These are phyloP conservation scores for Aphanomyces stellatus DNA, from an alignment of 352 stramenopile genomes.

Conservation along the genomic window DNA sequence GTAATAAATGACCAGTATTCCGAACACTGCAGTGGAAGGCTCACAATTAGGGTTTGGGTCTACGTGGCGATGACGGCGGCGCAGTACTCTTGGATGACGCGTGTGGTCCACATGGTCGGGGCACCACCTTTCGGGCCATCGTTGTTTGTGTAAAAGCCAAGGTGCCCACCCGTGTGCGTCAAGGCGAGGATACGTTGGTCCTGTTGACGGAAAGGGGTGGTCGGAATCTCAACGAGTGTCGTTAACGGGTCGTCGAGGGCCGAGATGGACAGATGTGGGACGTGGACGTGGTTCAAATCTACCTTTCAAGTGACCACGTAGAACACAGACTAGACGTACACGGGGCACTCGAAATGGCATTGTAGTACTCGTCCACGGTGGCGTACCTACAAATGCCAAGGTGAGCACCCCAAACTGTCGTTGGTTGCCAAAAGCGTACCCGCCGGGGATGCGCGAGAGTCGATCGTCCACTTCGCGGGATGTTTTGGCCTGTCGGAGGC, in stretches of 20 bases:
- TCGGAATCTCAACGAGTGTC: conserved; percentile 23
- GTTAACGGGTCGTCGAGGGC: conserved; percentile 46
- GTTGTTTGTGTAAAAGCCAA: conserved; percentile 52
- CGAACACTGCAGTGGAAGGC: no score
- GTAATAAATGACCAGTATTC: no score
- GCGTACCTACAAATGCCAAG: no score
- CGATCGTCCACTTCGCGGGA: conserved; percentile 51
- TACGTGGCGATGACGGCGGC: no score
- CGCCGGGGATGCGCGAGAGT: conserved; percentile 33
- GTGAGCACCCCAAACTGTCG: no score
- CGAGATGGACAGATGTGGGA: conserved; percentile 40
- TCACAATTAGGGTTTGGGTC: no score
- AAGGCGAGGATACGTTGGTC: conserved; percentile 55
- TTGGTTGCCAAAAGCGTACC: no score
- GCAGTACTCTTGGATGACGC: conserved; percentile 12
- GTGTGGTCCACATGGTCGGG: not conserved
- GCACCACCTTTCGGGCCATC: not conserved
- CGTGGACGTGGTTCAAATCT: conserved; percentile 28
- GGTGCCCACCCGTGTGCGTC: conserved; percentile 52
- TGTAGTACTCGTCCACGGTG: conserved; percentile 27
- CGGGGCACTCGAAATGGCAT: conserved; percentile 27
- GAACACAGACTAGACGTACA: conserved; percentile 9
- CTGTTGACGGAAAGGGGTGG: conserved; percentile 32
- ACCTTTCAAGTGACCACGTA: not conserved
- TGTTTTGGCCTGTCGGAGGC: conserved; percentile 28